Percentiles rank a stretch among this genome's conserved stretches.
Conservation (phyloP, 352 stramenopile genomes). For the Paralagenidium karlingii region DNA sequence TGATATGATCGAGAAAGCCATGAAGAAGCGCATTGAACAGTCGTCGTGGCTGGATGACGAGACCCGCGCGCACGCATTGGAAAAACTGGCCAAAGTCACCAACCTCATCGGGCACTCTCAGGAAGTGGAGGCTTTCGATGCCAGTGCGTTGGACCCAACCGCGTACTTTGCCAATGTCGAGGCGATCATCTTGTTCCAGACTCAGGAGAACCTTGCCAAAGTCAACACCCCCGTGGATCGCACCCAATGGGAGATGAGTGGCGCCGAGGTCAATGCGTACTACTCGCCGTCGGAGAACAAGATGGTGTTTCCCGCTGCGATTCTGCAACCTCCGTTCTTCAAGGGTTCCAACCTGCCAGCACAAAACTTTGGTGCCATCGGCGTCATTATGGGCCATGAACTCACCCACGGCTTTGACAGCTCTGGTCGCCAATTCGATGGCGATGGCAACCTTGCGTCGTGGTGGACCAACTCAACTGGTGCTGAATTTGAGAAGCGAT, state of each 20-base stretch:
- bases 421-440: conserved; percentile 82
- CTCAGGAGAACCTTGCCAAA: conserved; percentile 5
- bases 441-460: conserved; percentile 82
- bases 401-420: conserved; percentile 95
- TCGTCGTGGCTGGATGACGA: conserved; percentile 82
- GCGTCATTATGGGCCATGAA: conserved; percentile 90
- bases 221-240: conserved; percentile 31
- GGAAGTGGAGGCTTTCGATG: conserved; percentile 27
- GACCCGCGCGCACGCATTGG: conserved; percentile 67
- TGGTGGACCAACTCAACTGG: conserved; percentile 88
- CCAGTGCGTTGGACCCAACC: conserved; percentile 27
- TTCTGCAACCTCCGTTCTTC: conserved; percentile 93
- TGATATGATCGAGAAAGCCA: conserved; percentile 59
- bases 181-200: conserved; percentile 23
- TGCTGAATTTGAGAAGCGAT: conserved; percentile 47
- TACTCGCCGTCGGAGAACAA: conserved; percentile 67
- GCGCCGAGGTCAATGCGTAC: conserved; percentile 89
- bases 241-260: conserved; percentile 84
- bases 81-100: conserved; percentile 80
- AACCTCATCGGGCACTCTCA: conserved; percentile 58
- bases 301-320: conserved; percentile 94
- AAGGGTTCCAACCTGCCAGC: conserved; percentile 60
- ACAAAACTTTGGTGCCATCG: conserved; percentile 91
- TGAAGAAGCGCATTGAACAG: conserved; percentile 60
- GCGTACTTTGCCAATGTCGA: conserved; percentile 33